phyloP scores from a whole-genome alignment of 257 asterid species.

The Petrea volubilis region DNA sequence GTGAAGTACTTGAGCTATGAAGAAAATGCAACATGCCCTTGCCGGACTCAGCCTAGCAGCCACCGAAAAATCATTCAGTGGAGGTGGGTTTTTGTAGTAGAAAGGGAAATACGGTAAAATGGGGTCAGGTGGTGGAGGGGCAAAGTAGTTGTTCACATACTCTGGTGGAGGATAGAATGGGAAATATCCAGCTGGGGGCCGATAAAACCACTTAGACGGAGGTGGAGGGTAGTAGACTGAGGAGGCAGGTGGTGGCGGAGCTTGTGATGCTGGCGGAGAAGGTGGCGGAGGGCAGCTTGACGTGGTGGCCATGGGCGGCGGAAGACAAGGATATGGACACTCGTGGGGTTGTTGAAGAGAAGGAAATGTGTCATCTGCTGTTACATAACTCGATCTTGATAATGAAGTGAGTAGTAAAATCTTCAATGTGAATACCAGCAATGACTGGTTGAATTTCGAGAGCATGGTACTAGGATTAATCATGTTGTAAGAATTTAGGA shows the following conservation, averaged over 20 bases:
- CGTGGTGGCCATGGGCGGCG: constrained; percentile 33
- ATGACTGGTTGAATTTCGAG: neutral
- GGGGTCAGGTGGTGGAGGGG: constrained; percentile 54
- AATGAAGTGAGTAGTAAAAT: constrained; percentile 3
- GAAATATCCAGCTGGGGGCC: constrained; percentile 22
- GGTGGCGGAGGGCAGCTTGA: constrained; percentile 33
- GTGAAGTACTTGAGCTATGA: neutral
- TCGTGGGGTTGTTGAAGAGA: constrained; percentile 34
- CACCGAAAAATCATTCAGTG: constrained; percentile 24
- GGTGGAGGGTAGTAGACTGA: constrained; percentile 24
- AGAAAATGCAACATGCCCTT: neutral
- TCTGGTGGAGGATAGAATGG: constrained; percentile 33
- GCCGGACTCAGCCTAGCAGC: constrained; percentile 1
- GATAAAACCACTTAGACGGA: constrained; percentile 12
- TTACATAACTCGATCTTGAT: constrained; percentile 3
- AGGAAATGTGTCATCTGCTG: constrained; percentile 20
- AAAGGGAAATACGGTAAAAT: constrained; percentile 48
- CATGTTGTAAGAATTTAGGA: neutral
- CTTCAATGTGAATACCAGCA: neutral
- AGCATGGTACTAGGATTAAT: constrained; percentile 27
- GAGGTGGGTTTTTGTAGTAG: constrained; percentile 42
- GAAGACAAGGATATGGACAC: constrained; percentile 41
- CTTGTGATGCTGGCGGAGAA: constrained; percentile 20
- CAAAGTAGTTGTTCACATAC: constrained; percentile 21
- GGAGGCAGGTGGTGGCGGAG: constrained; percentile 9